These are phyloP conservation scores for Penicillium sp. DNA, from an alignment of 2,329 filamentous ascomycete species.

Conservation along the genomic window DNA sequence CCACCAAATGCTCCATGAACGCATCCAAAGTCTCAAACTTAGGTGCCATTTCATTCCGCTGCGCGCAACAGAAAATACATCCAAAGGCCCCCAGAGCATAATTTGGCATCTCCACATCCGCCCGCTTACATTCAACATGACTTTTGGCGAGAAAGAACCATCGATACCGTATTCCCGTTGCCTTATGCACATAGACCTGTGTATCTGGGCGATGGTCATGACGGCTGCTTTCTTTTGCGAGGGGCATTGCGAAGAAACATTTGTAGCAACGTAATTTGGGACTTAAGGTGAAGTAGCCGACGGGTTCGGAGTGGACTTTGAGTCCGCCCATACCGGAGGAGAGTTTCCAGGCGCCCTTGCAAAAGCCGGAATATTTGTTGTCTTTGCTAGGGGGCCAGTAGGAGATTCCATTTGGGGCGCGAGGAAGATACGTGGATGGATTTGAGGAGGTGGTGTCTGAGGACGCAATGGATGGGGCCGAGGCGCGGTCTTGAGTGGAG, in stretches of 20 bases:
- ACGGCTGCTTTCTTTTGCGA: slow-evolving; percentile 9
- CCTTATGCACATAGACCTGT: slow-evolving; percentile 24
- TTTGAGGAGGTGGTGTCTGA: slow-evolving; percentile 8
- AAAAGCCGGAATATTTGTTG: slow-evolving; percentile 43
- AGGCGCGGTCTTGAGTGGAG: background rate
- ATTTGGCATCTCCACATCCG: slow-evolving; percentile 14
- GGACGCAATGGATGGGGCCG: slow-evolving; percentile 8
- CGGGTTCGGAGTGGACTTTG: slow-evolving; percentile 13
- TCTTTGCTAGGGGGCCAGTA: slow-evolving; percentile 35
- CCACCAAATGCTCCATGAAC: slow-evolving; percentile 46
- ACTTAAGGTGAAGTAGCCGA: slow-evolving; percentile 26
- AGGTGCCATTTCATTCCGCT: slow-evolving; percentile 31
- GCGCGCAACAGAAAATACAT: slow-evolving; percentile 49
- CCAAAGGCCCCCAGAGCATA: slow-evolving; percentile 31
- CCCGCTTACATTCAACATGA: slow-evolving; percentile 40
- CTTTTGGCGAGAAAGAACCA: slow-evolving; percentile 50
- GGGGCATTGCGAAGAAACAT: slow-evolving; percentile 45
- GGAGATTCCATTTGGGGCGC: background rate
- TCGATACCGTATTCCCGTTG: slow-evolving; percentile 43
- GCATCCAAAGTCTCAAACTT: slow-evolving; percentile 41
- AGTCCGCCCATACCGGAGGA: slow-evolving; percentile 22
- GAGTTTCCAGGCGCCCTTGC: slow-evolving; percentile 46
- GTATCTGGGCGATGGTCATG: slow-evolving; percentile 27
- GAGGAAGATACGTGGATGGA: background rate
- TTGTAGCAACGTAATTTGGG: slow-evolving; percentile 41